Evolutionary conservation across 2,329 filamentous ascomycete genomes (phyloP).

Genomic region (Pyrenochaeta sp.): DNA sequence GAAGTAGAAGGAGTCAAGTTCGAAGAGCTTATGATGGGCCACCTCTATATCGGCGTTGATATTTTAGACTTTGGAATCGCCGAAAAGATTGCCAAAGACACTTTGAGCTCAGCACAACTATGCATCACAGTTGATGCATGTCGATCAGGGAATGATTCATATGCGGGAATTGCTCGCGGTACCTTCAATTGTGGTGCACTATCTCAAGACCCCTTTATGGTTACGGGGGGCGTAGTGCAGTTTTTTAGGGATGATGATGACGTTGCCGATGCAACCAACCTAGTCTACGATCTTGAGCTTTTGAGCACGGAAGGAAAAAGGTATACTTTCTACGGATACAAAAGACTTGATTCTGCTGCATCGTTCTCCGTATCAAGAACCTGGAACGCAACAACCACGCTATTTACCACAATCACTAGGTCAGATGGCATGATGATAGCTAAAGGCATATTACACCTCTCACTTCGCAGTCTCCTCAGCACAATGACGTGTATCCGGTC

Average conservation of each 20-base stretch:
- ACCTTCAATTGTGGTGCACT: constrained; percentile 62
- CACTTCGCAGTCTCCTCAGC: too few species aligned
- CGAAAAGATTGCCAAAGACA: constrained; percentile 13
- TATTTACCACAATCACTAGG: constrained; percentile 67
- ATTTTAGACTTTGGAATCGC: constrained; percentile 61
- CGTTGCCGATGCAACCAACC: constrained; percentile 65
- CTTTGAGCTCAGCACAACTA: constrained; percentile 15
- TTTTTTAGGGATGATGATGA: constrained; percentile 64
- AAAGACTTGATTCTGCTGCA: constrained; percentile 68
- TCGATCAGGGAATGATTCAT: constrained; percentile 42
- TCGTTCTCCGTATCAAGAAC: constrained; percentile 64
- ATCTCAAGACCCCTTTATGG: constrained; percentile 63
- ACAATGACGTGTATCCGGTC: too few species aligned
- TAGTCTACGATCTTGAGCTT: constrained; percentile 71
- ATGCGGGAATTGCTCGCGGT: constrained; percentile 41
- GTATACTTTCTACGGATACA: constrained; percentile 69
- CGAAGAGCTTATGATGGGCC: constrained; percentile 71
- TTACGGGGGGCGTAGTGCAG: constrained; percentile 65
- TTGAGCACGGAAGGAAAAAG: constrained; percentile 60
- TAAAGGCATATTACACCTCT: constrained; percentile 67
- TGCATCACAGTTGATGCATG: constrained; percentile 25
- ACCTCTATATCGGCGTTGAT: constrained; percentile 59
- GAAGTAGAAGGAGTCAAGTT: constrained; percentile 49
- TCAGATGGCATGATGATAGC: constrained; percentile 59
- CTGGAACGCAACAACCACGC: constrained; percentile 69